Percentiles rank a stretch among this genome's conserved stretches.
Conservation (phyloP, 164 flowering plant species). For the Hamamelis virginiana region DNA sequence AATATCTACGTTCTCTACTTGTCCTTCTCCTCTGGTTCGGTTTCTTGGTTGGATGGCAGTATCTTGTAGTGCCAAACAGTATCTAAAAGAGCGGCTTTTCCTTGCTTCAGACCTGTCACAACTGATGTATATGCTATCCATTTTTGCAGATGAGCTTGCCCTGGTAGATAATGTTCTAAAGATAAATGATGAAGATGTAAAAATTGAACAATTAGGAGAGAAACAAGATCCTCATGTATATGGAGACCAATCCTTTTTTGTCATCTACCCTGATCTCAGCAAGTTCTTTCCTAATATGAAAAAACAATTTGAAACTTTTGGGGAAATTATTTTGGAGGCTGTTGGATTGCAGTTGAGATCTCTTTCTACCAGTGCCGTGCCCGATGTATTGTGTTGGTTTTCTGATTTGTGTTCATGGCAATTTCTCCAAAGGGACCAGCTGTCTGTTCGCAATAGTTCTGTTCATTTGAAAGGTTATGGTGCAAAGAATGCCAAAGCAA, state of each 20-base stretch:
- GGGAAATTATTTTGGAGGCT: conserved; percentile 75
- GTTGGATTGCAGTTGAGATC: conserved; percentile 76
- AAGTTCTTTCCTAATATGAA: conserved; percentile 75
- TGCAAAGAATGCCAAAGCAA: conserved; percentile 81
- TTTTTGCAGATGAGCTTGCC: conserved; percentile 84
- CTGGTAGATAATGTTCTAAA: conserved; percentile 41
- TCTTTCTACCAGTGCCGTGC: conserved; percentile 51
- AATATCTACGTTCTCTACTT: conserved; percentile 56
- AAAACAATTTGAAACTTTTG: conserved; percentile 69
- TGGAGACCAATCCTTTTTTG: conserved; percentile 45
- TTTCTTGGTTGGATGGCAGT: conserved; percentile 96
- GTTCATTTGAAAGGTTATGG: conserved; percentile 61
- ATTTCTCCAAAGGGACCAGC: conserved; percentile 36
- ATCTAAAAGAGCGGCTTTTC: conserved; percentile 50
- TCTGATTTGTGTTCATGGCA: conserved; percentile 81
- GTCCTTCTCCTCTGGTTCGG: conserved; percentile 66
- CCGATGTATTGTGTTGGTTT: conserved; percentile 88
- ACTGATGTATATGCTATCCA: conserved; percentile 54
- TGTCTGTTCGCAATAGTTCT: conserved; percentile 17
- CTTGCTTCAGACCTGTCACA: conserved; percentile 71
- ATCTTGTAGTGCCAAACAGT: conserved; percentile 72
- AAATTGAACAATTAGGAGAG: conserved; percentile 19
- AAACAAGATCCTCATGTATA: conserved; percentile 13
- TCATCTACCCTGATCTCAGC: conserved; percentile 66
- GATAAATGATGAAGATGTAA: conserved; percentile 28